phyloP scores from a whole-genome alignment of 1,284 basidiomycete species.

The Ustilago hordei region DNA sequence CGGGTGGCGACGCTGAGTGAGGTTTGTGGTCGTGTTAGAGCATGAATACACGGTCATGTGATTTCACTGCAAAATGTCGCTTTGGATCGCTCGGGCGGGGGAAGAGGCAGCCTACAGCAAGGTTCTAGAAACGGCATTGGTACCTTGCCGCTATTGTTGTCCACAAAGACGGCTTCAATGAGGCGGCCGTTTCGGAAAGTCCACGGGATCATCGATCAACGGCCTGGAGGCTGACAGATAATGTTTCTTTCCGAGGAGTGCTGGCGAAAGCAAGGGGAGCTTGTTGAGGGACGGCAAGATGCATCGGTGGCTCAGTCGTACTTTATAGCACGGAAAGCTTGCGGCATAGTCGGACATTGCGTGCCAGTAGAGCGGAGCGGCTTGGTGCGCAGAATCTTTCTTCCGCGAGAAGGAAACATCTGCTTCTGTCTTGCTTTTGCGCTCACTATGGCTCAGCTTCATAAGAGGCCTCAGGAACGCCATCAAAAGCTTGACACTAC shows the following conservation, averaged over 20 bases:
- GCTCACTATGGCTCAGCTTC: no score
- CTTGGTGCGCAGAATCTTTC: no score
- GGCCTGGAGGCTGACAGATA: no score
- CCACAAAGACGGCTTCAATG: neutral
- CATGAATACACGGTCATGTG: no score
- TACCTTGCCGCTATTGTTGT: neutral
- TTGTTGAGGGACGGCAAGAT: neutral
- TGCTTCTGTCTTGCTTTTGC: no score
- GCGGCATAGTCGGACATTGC: no score
- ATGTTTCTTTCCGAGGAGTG: neutral
- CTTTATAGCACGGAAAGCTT: no score
- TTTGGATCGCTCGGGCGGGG: neutral
- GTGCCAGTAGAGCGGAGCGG: no score
- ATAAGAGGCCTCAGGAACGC: neutral
- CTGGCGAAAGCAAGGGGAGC: neutral
- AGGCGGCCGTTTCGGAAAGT: neutral
- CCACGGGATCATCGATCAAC: neutral
- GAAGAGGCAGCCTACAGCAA: neutral
- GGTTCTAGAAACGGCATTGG: conserved; percentile 1
- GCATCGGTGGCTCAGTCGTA: no score
- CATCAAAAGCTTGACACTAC: neutral
- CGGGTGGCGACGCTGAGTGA: no score
- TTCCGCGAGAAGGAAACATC: no score
- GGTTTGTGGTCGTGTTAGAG: no score
- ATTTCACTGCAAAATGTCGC: neutral